Conservation (phyloP, 176 grass and related monocot genomes). For the Coix lacrymajobi region DNA sequence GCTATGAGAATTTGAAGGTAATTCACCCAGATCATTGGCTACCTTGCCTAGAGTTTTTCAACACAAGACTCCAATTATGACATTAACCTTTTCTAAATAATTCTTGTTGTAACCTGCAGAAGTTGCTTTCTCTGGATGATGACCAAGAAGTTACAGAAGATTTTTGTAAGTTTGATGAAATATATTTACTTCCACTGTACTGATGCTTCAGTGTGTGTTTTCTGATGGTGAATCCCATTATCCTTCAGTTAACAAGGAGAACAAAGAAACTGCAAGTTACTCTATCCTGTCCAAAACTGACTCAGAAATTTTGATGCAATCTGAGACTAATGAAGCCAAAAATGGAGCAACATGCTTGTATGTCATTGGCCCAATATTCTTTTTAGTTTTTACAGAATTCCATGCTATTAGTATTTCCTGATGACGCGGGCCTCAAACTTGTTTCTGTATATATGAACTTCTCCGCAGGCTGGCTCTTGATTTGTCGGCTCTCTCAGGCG, state of each 20-base stretch:
- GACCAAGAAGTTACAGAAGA: conserved; percentile 28
- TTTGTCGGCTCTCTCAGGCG: conserved; percentile 56
- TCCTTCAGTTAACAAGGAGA: conserved; percentile 33
- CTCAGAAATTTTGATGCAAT: conserved; percentile 54
- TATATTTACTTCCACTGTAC: neutral
- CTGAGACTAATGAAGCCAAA: conserved; percentile 40
- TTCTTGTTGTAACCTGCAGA: conserved; percentile 42
- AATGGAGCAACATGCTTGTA: conserved; percentile 48
- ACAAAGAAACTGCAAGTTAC: conserved; percentile 26
- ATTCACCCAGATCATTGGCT: neutral
- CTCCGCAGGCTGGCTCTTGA: conserved; percentile 44
- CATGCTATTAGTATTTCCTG: neutral
- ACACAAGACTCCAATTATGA: neutral
- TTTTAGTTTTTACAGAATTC: neutral
- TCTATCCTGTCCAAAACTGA: conserved; percentile 43
- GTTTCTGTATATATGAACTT: conserved; percentile 15
- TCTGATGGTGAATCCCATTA: conserved; percentile 14
- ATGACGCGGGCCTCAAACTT: conserved; percentile 9
- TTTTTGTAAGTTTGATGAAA: conserved; percentile 40
- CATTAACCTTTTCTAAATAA: neutral
- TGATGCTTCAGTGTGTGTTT: neutral
- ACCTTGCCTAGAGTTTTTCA: neutral
- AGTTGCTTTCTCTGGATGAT: conserved; percentile 65
- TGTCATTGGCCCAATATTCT: neutral
- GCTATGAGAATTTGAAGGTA: conserved; percentile 94